Base-by-base conservation (phyloP, 2,329 filamentous ascomycete genomes). In the Botrytis byssoidea region DNA sequence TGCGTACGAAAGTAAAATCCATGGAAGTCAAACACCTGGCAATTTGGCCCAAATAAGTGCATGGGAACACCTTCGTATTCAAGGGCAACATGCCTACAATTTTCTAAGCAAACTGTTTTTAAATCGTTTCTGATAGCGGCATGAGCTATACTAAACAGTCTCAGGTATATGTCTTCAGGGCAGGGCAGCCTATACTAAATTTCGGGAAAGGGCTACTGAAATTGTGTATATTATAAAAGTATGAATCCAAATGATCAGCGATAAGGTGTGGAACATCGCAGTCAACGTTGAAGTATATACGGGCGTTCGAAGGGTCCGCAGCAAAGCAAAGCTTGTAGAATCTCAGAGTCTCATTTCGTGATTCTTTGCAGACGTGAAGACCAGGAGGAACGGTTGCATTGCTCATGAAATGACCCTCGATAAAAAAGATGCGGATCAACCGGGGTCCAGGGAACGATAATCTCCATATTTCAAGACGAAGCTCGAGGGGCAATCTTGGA, bases 401-500 rank as follows among this genome's bases (percentile, higher is more conserved):
- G 18, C 48, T 68, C 48, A 57, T 29, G 37, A 57, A 22, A 32
- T 42, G 3, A 25, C 16, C 20, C n/a, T 10, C 12, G 14, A 32
- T 37, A 42, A 69, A 6, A 10, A 12, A 32, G 48, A 57, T 18
- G n/a, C 10, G 18, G 18, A 32, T 32, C 20, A 57, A 22, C 29
- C 48, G 48, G 40, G 48, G 48, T 22, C 48, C 48, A 32, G 66
- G 48, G 22, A 57, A 12, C 10, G 37, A 69, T 22, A 10, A 42
- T 20, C 51, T 69, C 66, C 48, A 69, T 44, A 69, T 42, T 18
- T 44, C 10, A 48, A 10, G 51, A 42, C 66, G 66, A 69, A 69
- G 48, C 37, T 69, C 35, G 35, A 9, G 10, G 6, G 66, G n/a
- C 6, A 69, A 12, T 42, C 35, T 42, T 22, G 18, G n/a, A 51